Conservation (phyloP, 805 yeast genomes). For the Candida gorgasii region DNA sequence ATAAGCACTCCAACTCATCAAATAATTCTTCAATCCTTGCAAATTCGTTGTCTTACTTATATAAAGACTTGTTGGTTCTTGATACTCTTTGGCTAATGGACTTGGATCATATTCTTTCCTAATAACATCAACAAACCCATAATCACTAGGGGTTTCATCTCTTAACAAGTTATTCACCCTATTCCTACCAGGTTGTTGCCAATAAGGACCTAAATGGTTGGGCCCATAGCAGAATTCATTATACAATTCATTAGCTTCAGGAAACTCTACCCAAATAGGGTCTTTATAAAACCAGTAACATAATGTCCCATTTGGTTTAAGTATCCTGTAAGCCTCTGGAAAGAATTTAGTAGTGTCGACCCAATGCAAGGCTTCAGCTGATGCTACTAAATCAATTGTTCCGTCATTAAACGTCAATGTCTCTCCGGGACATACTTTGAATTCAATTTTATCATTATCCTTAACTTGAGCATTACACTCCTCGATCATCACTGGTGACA, state of each 20-base stretch:
- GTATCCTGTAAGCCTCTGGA: slow-evolving; percentile 46
- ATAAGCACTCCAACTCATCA: slow-evolving; percentile 69
- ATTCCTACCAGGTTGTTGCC: slow-evolving; percentile 51
- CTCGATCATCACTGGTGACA: slow-evolving; percentile 48
- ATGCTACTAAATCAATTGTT: slow-evolving; percentile 61
- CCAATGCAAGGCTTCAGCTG: slow-evolving; percentile 90
- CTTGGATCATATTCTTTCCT: slow-evolving; percentile 30
- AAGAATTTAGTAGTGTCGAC: slow-evolving; percentile 58
- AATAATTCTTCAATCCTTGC: slow-evolving; percentile 33
- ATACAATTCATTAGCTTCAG: slow-evolving; percentile 55
- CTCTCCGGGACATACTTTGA: slow-evolving; percentile 35
- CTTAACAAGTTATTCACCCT: slow-evolving; percentile 23
- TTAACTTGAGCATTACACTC: slow-evolving; percentile 17
- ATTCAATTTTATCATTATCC: slow-evolving; percentile 24
- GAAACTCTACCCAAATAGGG: slow-evolving; percentile 49
- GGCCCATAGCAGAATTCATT: slow-evolving; percentile 22
- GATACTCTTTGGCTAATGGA: slow-evolving; percentile 19
- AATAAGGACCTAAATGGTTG: slow-evolving; percentile 48
- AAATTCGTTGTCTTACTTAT: slow-evolving; percentile 18
- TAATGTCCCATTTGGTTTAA: slow-evolving; percentile 65
- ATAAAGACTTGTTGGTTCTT: slow-evolving; percentile 18
- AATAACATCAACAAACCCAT: slow-evolving; percentile 38
- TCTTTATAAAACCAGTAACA: slow-evolving; percentile 83
- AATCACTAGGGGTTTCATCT: slow-evolving; percentile 25
- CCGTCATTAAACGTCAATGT: slow-evolving; percentile 16